Evolutionary conservation across 371 early-diverging fungal species (phyloP).

Genomic region (Nematocida sp.): DNA sequence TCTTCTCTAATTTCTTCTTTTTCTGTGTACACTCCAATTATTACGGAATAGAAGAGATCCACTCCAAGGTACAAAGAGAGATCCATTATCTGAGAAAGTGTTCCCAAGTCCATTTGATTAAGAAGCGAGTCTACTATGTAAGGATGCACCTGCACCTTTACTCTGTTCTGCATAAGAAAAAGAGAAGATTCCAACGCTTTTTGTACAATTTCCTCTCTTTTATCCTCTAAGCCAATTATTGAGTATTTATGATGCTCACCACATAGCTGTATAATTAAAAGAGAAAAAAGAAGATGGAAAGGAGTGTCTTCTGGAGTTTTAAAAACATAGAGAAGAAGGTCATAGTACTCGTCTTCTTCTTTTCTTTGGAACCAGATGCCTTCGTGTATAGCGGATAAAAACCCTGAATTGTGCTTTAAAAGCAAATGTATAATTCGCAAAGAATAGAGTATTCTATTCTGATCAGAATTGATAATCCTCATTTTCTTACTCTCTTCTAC

Average conservation of each 20-base stretch:
- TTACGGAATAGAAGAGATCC: neutral
- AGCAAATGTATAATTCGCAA: conserved; percentile 20
- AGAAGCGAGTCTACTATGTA: neutral
- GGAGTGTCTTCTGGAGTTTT: neutral
- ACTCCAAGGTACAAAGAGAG: neutral
- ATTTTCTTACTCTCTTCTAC: neutral
- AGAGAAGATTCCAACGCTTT: neutral
- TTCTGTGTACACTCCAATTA: neutral
- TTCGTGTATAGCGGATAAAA: no score
- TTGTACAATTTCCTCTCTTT: neutral
- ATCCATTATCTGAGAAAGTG: neutral
- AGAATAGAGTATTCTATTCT: conserved; percentile 37
- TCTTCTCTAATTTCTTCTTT: neutral
- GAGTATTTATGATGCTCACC: neutral
- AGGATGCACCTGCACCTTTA: neutral
- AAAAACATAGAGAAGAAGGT: neutral
- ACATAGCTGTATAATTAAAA: neutral
- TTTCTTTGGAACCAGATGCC: neutral
- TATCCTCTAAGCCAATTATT: neutral
- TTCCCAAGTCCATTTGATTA: neutral
- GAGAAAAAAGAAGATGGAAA: neutral
- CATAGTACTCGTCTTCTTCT: no score
- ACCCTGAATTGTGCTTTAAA: no score
- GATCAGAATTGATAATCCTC: conserved; percentile 22
- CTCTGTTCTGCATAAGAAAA: neutral